These are phyloP conservation scores for Dictyostelium intermedium DNA, from an alignment of 78 protist species.

Conservation along the genomic window DNA sequence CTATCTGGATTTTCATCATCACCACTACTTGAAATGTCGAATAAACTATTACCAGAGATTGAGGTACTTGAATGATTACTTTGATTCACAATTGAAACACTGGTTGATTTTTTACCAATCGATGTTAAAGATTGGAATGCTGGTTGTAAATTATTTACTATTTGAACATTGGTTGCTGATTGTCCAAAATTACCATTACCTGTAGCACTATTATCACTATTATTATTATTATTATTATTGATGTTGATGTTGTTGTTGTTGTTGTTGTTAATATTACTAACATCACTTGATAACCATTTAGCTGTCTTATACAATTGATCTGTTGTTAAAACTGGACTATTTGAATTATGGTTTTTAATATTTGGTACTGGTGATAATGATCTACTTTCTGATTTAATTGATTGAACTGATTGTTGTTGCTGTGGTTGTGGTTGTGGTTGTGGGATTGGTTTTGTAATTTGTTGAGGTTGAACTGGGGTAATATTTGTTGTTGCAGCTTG, in stretches of 20 bases:
- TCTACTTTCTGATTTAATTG: not conserved
- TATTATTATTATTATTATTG: not conserved
- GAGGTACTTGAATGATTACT: constrained; percentile 24
- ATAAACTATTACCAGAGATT: constrained; percentile 3
- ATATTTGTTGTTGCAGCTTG: not conserved
- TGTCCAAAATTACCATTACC: not conserved
- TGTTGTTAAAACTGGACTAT: constrained; percentile 79
- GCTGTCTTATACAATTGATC: constrained; percentile 74
- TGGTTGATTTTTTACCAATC: not conserved
- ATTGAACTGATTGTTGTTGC: not conserved
- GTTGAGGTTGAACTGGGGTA: not conserved
- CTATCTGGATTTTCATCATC: constrained; percentile 14
- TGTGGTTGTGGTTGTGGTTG: not conserved
- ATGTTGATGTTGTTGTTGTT: not conserved
- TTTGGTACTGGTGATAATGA: not conserved
- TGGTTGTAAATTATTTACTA: constrained; percentile 7
- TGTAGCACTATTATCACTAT: not conserved
- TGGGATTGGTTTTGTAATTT: not conserved
- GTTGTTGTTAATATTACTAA: not conserved
- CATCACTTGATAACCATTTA: constrained; percentile 52
- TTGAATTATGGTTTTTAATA: constrained; percentile 12
- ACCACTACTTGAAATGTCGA: not conserved
- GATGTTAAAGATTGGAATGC: constrained; percentile 9
- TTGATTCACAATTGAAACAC: constrained; percentile 7
- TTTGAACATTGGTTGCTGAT: not conserved